Conservation (phyloP, 2,329 filamentous ascomycete genomes). For the Blastomyces gilchristii region DNA sequence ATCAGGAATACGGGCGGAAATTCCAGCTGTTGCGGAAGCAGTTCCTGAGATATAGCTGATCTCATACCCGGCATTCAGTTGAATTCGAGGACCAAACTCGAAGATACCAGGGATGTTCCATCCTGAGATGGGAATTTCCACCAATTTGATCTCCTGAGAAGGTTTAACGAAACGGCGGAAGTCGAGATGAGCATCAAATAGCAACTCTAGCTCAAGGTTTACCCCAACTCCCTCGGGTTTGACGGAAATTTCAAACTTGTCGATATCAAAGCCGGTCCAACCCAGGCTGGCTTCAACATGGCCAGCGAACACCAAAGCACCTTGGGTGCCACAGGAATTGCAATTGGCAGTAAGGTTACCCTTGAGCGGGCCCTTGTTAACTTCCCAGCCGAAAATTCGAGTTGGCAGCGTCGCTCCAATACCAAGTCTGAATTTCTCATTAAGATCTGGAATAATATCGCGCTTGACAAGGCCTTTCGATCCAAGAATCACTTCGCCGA, state of each 20-base stretch:
- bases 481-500: slow-evolving; percentile 10
- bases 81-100: slow-evolving; percentile 9
- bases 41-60: slow-evolving; percentile 8
- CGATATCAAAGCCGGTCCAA: slow-evolving; percentile 6
- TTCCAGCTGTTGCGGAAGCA: slow-evolving; percentile 7
- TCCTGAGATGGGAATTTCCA: slow-evolving; percentile 8
- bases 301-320: slow-evolving; percentile 9
- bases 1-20: slow-evolving; percentile 8
- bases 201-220: slow-evolving; percentile 4
- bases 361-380: slow-evolving; percentile 6
- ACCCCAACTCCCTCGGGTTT: slow-evolving; percentile 6
- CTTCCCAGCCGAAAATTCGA: slow-evolving; percentile 7
- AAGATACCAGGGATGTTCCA: slow-evolving; percentile 11
- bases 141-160: slow-evolving; percentile 6
- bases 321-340: slow-evolving; percentile 8
- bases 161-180: not conserved
- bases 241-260: slow-evolving; percentile 10
- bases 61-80: slow-evolving; percentile 9
- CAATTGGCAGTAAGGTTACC: slow-evolving; percentile 9
- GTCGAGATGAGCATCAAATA: slow-evolving; percentile 7
- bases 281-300: slow-evolving; percentile 10
- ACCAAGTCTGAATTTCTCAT: slow-evolving; percentile 8
- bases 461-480: slow-evolving; percentile 6
- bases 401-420: slow-evolving; percentile 6
- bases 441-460: slow-evolving; percentile 7